Percentiles rank a stretch among this genome's conserved stretches.
These are phyloP conservation scores for Bipolaris victoriae DNA, from an alignment of 2,329 filamentous ascomycete genomes.

Conservation along the genomic window DNA sequence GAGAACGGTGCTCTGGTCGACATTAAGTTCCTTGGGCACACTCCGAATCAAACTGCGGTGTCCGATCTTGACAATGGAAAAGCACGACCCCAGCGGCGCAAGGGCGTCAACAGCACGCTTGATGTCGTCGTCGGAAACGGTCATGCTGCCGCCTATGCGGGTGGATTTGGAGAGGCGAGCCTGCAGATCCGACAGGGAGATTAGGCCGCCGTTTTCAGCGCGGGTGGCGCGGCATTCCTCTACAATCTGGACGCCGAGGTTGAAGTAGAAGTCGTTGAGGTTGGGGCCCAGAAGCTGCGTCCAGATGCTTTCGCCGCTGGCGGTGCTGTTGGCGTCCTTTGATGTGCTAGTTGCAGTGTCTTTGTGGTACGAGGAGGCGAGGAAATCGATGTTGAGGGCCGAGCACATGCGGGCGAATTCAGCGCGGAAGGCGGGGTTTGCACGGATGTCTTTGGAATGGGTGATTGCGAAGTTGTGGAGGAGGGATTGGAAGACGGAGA, in stretches of 20 bases:
- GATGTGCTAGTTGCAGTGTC: constrained; percentile 40
- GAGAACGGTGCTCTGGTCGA: constrained; percentile 88
- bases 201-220: constrained; percentile 89
- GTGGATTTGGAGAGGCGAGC: constrained; percentile 75
- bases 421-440: constrained; percentile 90
- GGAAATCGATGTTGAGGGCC: constrained; percentile 92
- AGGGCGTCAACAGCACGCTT: constrained; percentile 86
- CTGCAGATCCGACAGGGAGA: constrained; percentile 80
- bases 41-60: constrained; percentile 87
- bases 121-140: constrained; percentile 91
- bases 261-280: constrained; percentile 99
- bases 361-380: constrained; percentile 64
- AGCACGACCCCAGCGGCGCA: constrained; percentile 84
- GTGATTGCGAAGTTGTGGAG: constrained; percentile 95
- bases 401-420: constrained; percentile 99
- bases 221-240: constrained; percentile 88
- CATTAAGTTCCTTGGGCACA: constrained; percentile 93
- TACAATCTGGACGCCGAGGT: constrained; percentile 92
- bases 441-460: constrained; percentile 94
- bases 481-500: constrained; percentile 93
- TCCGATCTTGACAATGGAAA: constrained; percentile 83
- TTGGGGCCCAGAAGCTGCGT: constrained; percentile 87
- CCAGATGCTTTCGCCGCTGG: constrained; percentile 75
- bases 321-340: neutral
- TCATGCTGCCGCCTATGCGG: constrained; percentile 69